Base-by-base conservation (phyloP, 2,329 filamentous ascomycete genomes). In the Didymellaceae sp. region DNA sequence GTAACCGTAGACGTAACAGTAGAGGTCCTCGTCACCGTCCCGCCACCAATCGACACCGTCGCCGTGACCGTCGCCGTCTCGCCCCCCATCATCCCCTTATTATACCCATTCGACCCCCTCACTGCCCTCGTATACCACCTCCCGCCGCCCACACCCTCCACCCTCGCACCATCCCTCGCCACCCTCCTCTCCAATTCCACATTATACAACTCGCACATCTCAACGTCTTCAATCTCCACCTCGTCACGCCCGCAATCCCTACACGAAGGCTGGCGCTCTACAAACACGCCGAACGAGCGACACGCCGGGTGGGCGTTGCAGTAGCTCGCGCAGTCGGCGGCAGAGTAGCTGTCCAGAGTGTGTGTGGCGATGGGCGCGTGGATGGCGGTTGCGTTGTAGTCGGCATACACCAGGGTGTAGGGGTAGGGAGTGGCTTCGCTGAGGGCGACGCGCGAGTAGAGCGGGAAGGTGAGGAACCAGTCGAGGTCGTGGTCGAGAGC, bases 261-360 rank as follows among this genome's bases (percentile, higher is more conserved):
- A 9, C 34, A 38, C 6, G n/a, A 2, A 2, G 34, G 21, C 21
- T 24, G 21, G 21, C 34, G 34, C 34, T 38, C 21, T 10, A 25
- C 21, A 13, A 16, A 38, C 10, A 24, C 6, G 6, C 21, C 34
- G n/a, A 38, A 38, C 13, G 21, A 13, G 20, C 20, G 34, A 7
- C 45, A 48, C 18, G 22, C 24, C 5, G n/a, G 11, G 37, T 42
- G 17, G 21, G 14, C 5, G 24, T 24, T 34, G 45, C 45, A 48
- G n/a, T 18, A 2, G 10, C 5, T 3, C 2, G 45, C 30, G 22
- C 45, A 48, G 9, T 16, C 37, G 17, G 11, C 5, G 1, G 31
- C 38, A 16, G 30, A n/a, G 24, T 48, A 48, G 2, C 11, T 10
- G 10, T 11, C 7, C 1, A 22, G n/a, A 3, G 6, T 3, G 17